Percentiles rank a stretch among this genome's conserved stretches.
Conservation (phyloP, 2,329 filamentous ascomycete genomes). For the Aspergillus flavus region DNA sequence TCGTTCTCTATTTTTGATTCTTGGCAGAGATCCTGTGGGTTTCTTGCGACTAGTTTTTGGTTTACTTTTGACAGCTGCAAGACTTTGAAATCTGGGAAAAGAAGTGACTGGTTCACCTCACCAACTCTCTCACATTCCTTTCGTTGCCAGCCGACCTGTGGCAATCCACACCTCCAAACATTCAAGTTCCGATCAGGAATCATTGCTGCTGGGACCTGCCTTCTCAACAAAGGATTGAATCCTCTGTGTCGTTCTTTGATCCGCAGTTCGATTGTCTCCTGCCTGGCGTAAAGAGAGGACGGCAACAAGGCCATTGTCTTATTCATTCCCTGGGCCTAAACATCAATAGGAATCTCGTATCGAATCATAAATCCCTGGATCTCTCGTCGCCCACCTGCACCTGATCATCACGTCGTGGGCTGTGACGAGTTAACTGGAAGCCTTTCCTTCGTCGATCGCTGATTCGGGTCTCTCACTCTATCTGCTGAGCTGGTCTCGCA, state of each 20-base stretch:
- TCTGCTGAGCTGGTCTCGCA: slow-evolving; percentile 36
- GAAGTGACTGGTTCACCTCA: slow-evolving; percentile 28
- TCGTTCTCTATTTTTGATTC: neutral
- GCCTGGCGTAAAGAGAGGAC: neutral
- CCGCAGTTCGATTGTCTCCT: neutral
- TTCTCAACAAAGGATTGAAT: neutral
- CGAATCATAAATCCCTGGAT: slow-evolving; percentile 1
- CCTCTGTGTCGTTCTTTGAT: neutral
- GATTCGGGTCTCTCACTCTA: slow-evolving; percentile 5
- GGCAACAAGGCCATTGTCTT: slow-evolving; percentile 12
- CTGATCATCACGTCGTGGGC: neutral
- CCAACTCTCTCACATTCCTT: slow-evolving; percentile 28
- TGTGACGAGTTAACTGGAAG: neutral
- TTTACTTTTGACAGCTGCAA: slow-evolving; percentile 1
- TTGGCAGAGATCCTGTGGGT: slow-evolving; percentile 11
- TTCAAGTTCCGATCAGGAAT: neutral
- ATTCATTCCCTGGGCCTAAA: neutral
- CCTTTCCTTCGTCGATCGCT: slow-evolving; percentile 2
- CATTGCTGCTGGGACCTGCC: neutral
- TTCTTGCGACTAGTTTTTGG: slow-evolving; percentile 1
- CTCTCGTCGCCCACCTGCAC: neutral
- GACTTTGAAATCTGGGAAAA: neutral
- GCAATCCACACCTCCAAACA: slow-evolving; percentile 1
- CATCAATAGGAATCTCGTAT: neutral
- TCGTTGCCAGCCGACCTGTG: slow-evolving; percentile 28